Conservation (phyloP, 495 filamentous ascomycete species). For the Penicillium turbatum region DNA sequence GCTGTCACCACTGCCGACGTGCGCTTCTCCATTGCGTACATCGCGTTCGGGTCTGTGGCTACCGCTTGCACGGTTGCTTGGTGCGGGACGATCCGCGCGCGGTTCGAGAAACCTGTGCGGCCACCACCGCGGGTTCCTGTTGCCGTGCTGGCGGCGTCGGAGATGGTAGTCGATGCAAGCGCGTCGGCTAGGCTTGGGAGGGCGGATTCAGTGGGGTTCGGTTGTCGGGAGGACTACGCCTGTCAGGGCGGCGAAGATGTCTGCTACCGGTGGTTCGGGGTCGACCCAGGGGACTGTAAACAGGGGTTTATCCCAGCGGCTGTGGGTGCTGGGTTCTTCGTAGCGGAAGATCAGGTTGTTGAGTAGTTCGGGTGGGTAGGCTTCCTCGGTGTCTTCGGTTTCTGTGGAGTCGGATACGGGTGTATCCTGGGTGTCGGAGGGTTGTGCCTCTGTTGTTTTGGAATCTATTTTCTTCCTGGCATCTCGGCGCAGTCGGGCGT, state of each 20-base stretch:
- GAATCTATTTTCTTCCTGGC: constrained; percentile 1
- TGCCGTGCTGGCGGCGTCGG: constrained; percentile 32
- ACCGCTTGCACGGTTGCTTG: constrained; percentile 70
- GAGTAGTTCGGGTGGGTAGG: constrained; percentile 66
- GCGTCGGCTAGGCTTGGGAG: constrained; percentile 25
- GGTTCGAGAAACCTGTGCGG: constrained; percentile 12
- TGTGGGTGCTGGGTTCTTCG: constrained; percentile 94
- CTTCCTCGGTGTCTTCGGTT: constrained; percentile 41
- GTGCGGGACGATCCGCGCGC: constrained; percentile 62
- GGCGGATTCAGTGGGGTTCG: constrained; percentile 19
- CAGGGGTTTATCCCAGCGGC: constrained; percentile 88
- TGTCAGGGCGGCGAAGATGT: constrained; percentile 76
- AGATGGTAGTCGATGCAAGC: constrained; percentile 25
- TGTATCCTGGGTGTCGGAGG: neutral
- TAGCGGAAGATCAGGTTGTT: constrained; percentile 93
- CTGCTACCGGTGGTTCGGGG: constrained; percentile 55
- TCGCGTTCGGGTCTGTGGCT: constrained; percentile 66
- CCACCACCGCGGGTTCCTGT: constrained; percentile 17
- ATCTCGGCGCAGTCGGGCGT: constrained; percentile 30
- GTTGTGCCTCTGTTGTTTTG: neutral
- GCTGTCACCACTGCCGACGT: constrained; percentile 76
- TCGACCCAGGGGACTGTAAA: constrained; percentile 87
- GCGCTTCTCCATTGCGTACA: constrained; percentile 79
- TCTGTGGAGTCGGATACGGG: neutral
- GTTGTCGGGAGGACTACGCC: constrained; percentile 35